Evolutionary conservation across 1,284 basidiomycete genomes (phyloP), one percentile per base, ranked within the genome.

Genomic region (Papiliotrema nemorosa): DNA sequence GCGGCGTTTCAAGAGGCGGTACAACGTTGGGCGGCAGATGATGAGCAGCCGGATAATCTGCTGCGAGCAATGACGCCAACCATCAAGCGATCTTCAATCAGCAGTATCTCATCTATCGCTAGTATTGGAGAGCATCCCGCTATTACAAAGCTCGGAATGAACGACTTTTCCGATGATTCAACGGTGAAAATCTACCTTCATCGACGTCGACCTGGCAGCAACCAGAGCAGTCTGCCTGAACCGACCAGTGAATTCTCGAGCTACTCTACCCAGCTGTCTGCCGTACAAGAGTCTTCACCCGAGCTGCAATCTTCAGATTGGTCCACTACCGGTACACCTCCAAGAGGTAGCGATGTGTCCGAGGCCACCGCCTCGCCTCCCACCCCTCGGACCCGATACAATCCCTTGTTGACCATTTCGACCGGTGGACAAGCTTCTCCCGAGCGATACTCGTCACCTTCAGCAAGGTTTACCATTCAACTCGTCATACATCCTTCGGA

Each of bases 121-220:
- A 93, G 89, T 65, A 78, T 97, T 25, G 90, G 87, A 7, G 84
- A 88, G 79, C 88, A 96, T 66, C 92, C 93, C 10, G 91, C 93
- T 16, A 97, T 97, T 73, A 85, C 84, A 62, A 88, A 89, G 62
- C 76, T 97, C 31, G 84, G 88, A 29, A 91, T 93, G 88, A 94
- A 91, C 62, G 94, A 97, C 70, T 98, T 93, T 69, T 90, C 88
- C 47, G 94, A 98, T 59, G 93, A 97, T 67, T 91, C 90, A 10
- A 85, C 87, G 0, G 93, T 97, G 74, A 97, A 97, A 74, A 89
- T 97, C 71, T 97, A 94, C 75, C 75, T 98, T 58, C 90, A 94
- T 66, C 79, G 77, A 21, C 60, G 67, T 5, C 64, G 75, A 38
- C 59, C 55, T 7, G 60, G 48, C 69, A 77, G 46, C 43, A 58